These are phyloP conservation scores for Inga laurina DNA, from an alignment of 306 rosid species.

Conservation along the genomic window DNA sequence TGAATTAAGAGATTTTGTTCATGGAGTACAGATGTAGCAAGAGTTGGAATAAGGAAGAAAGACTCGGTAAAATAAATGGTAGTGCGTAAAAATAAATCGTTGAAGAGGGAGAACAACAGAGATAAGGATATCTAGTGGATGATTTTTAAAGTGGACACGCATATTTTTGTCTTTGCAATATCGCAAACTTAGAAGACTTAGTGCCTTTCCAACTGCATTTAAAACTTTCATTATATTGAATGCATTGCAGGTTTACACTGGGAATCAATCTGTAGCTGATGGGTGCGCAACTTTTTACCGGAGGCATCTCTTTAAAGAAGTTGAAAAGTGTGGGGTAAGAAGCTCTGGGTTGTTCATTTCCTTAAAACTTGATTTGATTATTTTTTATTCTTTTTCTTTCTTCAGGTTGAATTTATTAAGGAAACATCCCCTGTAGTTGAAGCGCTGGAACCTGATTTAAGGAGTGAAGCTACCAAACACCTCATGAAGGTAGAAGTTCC, in stretches of 20 bases:
- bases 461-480: background rate
- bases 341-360: background rate
- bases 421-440: conserved; percentile 11
- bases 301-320: conserved; percentile 27
- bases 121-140: background rate
- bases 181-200: background rate
- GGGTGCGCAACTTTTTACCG: conserved; percentile 52
- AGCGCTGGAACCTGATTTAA: conserved; percentile 9
- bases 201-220: background rate
- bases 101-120: background rate
- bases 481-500: conserved; percentile 4
- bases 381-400: background rate
- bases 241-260: conserved; percentile 11
- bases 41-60: conserved; percentile 2
- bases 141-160: background rate
- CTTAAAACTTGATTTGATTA: background rate
- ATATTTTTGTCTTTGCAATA: background rate
- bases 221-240: background rate
- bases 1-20: background rate
- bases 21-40: background rate
- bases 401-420: conserved; percentile 35
- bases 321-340: conserved; percentile 33
- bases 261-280: background rate
- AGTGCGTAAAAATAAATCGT: no score
- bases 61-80: background rate